Conservation (phyloP, 2,329 filamentous ascomycete species). For the Paecilomyces dactylethromorphus region DNA sequence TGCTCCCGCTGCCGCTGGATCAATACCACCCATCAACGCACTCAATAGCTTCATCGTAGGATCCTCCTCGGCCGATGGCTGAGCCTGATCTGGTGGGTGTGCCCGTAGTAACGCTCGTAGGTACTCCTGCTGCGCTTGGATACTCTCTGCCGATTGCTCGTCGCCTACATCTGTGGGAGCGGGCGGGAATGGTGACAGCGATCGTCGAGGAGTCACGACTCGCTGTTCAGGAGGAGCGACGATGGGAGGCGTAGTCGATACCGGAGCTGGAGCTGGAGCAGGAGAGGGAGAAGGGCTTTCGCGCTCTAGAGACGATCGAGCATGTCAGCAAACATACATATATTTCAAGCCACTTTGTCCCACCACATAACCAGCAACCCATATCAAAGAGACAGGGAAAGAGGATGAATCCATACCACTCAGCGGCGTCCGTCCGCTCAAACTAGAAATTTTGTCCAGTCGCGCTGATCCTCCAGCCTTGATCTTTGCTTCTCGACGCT, state of each 20-base stretch:
- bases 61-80: slow-evolving; percentile 18
- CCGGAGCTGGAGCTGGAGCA: neutral
- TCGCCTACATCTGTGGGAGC: slow-evolving; percentile 18
- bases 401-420: slow-evolving; percentile 20
- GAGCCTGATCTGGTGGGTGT: slow-evolving; percentile 12
- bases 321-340: neutral
- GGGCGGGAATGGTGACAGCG: slow-evolving; percentile 21
- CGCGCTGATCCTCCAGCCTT: slow-evolving; percentile 51
- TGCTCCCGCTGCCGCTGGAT: slow-evolving; percentile 8
- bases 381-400: neutral
- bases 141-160: slow-evolving; percentile 22
- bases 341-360: neutral
- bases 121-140: slow-evolving; percentile 18
- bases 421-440: slow-evolving; percentile 48
- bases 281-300: slow-evolving; percentile 1
- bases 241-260: slow-evolving; percentile 3
- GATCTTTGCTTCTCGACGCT: slow-evolving; percentile 59
- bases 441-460: slow-evolving; percentile 55
- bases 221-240: slow-evolving; percentile 12
- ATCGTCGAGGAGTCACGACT: slow-evolving; percentile 16
- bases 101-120: slow-evolving; percentile 17
- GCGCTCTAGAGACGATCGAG: neutral
- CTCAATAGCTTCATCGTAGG: slow-evolving; percentile 31
- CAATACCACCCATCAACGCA: slow-evolving; percentile 27
- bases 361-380: neutral